Base-by-base conservation (phyloP, 345 rosid genomes). In the Rhizophora mangle region DNA sequence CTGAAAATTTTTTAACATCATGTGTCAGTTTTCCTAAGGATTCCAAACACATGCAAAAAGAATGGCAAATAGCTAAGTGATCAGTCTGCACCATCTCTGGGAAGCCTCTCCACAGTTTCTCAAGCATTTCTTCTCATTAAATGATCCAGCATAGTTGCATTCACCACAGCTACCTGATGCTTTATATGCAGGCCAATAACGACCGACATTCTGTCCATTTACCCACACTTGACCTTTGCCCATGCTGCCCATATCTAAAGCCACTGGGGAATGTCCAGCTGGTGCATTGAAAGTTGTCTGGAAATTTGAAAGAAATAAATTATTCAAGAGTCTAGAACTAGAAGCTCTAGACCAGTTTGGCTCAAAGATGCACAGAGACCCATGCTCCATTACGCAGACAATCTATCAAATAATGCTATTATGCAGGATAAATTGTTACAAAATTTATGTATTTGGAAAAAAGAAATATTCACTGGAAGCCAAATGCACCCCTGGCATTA, bases 141-240 rank as follows among this genome's bases (percentile, higher is more conserved):
- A 96, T 0, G 94, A 80, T 73, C 99, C 99, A 0, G 87, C 77
- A 62, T 92, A 96, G 72, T 80, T 76, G 74, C 99, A 94, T 57
- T 62, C 72, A 53, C 76, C 80, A 65, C 98, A 94, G 68, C 72
- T 52, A 69, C 96, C 98, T 22, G 90, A 72, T 54, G 95, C 97
- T 74, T 88, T 89, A 46, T 91, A 91, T 7, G 97, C 96, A 72
- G 99, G 98, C 97, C 94, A 92, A 71, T 90, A 83, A 56, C 99
- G 96, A 56, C 99, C 99, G 36, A 90, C 58, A 68, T 87, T 86
- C 78, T 87, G 88, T 60, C 98, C 99, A 70, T 95, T 95, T 68
- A 95, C 86, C 99, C 99, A 95, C 53, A 87, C 77, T 72, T 95
- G 97, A 52, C 99, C 99, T 84, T 95, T 95, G 22, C 98, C 90